phyloP scores from a whole-genome alignment of 2,329 filamentous ascomycete species.

The Talaromyces atroroseus region DNA sequence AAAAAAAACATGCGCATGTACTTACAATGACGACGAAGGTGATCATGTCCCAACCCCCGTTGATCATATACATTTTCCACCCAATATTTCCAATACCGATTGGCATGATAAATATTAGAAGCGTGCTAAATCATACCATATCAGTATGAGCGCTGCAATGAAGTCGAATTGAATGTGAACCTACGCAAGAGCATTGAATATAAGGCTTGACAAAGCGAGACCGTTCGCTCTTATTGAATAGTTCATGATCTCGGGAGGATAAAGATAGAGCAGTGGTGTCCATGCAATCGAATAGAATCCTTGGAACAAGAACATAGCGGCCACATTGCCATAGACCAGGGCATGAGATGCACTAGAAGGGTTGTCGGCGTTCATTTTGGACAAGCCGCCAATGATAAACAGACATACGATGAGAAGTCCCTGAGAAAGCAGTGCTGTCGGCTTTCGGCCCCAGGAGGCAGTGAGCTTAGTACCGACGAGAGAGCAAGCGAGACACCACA shows the following conservation, averaged over 20 bases:
- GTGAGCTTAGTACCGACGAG: constrained; percentile 41
- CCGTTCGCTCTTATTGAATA: constrained; percentile 47
- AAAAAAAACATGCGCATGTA: not conserved
- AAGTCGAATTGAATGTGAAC: constrained; percentile 4
- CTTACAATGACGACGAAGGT: constrained; percentile 1
- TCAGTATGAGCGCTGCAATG: not conserved
- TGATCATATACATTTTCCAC: constrained; percentile 15
- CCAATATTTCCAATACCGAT: constrained; percentile 11
- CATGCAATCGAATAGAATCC: constrained; percentile 47
- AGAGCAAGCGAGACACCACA: constrained; percentile 42
- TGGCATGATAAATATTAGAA: constrained; percentile 11
- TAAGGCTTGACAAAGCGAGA: constrained; percentile 33
- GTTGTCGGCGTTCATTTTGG: constrained; percentile 32
- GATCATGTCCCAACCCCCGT: constrained; percentile 7
- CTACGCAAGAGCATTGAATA: constrained; percentile 19
- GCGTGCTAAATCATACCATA: not conserved
- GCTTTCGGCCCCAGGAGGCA: constrained; percentile 41
- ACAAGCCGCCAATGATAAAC: constrained; percentile 48
- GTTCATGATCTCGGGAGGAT: constrained; percentile 47
- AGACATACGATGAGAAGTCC: constrained; percentile 29
- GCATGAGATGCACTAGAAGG: constrained; percentile 15
- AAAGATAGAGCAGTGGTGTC: constrained; percentile 46
- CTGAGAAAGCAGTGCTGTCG: constrained; percentile 37
- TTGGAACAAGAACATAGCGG: constrained; percentile 49
- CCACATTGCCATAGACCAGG: constrained; percentile 41